Evolutionary conservation across 768 basidiomycete species (phyloP).

Genomic region (Pulveroboletus ravenelii): DNA sequence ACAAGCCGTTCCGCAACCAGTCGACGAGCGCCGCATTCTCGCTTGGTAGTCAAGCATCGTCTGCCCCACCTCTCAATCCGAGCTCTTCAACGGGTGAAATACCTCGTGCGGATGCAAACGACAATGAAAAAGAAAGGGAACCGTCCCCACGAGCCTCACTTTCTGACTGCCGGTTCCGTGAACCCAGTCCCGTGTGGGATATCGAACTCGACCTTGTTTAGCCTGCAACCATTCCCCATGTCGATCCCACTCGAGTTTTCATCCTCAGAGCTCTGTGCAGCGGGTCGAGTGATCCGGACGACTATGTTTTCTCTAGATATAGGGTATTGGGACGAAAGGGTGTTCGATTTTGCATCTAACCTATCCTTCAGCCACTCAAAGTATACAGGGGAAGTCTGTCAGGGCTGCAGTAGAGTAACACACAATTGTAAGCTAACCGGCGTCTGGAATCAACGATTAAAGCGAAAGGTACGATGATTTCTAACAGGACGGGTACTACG

Average conservation of each 20-base stretch:
- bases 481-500: neutral
- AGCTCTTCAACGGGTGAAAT: neutral
- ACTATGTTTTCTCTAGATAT: neutral
- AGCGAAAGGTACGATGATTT: neutral
- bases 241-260: neutral
- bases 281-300: neutral
- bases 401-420: neutral
- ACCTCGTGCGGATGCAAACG: neutral
- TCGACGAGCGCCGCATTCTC: slow-evolving; percentile 45
- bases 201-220: slow-evolving; percentile 56
- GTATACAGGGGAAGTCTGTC: neutral
- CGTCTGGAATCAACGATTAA: neutral
- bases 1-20: slow-evolving; percentile 76
- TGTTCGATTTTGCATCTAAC: neutral
- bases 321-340: neutral
- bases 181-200: slow-evolving; percentile 66
- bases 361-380: neutral
- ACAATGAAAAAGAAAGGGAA: slow-evolving; percentile 23
- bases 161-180: slow-evolving; percentile 26
- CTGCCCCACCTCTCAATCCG: neutral
- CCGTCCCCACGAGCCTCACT: slow-evolving; percentile 1
- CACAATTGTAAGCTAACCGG: neutral
- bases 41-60: slow-evolving; percentile 23
- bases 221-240: slow-evolving; percentile 14
- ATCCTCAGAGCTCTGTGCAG: neutral